Evolutionary conservation across 2,329 filamentous ascomycete species (phyloP).

Genomic region (Nigrospora sphaerica): DNA sequence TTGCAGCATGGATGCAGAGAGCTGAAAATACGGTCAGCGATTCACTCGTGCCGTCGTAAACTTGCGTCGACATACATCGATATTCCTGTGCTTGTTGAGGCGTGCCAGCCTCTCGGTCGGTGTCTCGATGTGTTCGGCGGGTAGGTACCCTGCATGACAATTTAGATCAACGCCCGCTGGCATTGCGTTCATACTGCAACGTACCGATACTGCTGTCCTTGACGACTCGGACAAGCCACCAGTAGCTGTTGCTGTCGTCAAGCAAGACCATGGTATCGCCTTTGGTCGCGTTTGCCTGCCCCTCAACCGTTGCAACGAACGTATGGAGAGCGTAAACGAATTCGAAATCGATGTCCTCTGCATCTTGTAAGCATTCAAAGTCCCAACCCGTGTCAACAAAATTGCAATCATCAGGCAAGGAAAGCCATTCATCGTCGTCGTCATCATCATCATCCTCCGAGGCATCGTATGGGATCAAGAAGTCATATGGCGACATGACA

Average conservation of each 20-base stretch:
- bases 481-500: constrained; percentile 20
- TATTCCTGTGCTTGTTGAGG: constrained; percentile 95
- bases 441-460: constrained; percentile 44
- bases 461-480: constrained; percentile 38
- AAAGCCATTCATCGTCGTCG: constrained; percentile 52
- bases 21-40: constrained; percentile 31
- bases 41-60: background rate
- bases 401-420: constrained; percentile 42
- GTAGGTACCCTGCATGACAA: constrained; percentile 67
- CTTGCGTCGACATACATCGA: constrained; percentile 65
- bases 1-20: constrained; percentile 56
- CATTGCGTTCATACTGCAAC: background rate
- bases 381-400: constrained; percentile 69
- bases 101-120: constrained; percentile 90
- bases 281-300: constrained; percentile 96
- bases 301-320: constrained; percentile 95
- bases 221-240: constrained; percentile 96
- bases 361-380: constrained; percentile 77
- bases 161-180: background rate
- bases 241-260: constrained; percentile 98
- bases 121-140: constrained; percentile 96
- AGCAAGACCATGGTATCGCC: constrained; percentile 98
- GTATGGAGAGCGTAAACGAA: constrained; percentile 98
- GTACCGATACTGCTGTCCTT: constrained; percentile 91
- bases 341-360: constrained; percentile 99